A percentile compares a stretch with the other conserved stretches of the same genome.
Evolutionary conservation across 352 stramenopile species (phyloP).

Genomic region (Globisporangium nunn): DNA sequence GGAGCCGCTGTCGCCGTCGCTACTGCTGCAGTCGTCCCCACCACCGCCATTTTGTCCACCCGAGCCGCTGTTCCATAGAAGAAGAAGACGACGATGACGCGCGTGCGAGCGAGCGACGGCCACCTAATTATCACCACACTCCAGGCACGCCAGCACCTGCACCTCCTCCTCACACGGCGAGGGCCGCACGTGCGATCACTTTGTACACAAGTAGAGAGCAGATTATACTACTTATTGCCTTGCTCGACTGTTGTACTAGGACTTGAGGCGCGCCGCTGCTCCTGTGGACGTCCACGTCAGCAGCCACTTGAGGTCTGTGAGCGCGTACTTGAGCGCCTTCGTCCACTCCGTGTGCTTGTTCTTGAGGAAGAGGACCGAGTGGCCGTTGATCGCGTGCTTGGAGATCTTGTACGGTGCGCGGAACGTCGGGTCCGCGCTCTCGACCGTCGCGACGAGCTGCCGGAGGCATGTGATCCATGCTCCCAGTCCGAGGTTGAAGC

Average conservation of each 20-base stretch:
- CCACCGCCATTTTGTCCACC: background rate
- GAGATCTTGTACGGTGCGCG: conserved; percentile 76
- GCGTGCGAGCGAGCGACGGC: background rate
- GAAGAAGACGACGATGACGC: background rate
- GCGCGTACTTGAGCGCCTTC: conserved; percentile 77
- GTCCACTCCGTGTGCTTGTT: conserved; percentile 83
- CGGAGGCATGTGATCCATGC: conserved; percentile 75
- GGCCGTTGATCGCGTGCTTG: conserved; percentile 59
- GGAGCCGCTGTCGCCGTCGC: background rate
- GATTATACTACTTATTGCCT: too few relatives aligned
- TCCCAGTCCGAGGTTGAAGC: conserved; percentile 80
- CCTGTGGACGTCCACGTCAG: conserved; percentile 39
- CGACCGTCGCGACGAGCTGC: conserved; percentile 54
- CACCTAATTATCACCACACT: conserved; percentile 10
- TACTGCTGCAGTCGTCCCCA: background rate
- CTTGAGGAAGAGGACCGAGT: conserved; percentile 71
- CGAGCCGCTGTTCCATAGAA: background rate
- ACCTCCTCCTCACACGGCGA: too few relatives aligned
- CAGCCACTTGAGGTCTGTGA: conserved; percentile 84
- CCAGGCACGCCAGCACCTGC: background rate
- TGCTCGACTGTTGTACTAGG: background rate
- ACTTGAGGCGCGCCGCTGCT: conserved; percentile 29
- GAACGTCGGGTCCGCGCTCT: conserved; percentile 48
- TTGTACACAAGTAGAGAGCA: conserved; percentile 13
- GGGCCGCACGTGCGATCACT: background rate